phyloP scores from a whole-genome alignment of 495 filamentous ascomycete genomes.

The Glutinoglossum americanum region DNA sequence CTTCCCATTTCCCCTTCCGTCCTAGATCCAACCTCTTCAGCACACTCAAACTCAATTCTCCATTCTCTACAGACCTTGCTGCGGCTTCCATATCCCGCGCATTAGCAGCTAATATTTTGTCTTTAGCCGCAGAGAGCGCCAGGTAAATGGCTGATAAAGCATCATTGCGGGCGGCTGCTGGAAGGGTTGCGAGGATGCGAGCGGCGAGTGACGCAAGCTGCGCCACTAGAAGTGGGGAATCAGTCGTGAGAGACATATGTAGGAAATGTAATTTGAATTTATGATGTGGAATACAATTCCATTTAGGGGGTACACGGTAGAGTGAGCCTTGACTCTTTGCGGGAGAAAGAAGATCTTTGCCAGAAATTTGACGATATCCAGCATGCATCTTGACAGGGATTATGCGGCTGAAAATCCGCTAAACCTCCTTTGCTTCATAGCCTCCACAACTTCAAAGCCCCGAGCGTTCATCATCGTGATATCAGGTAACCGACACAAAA shows the following conservation, averaged over 20 bases:
- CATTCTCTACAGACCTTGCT: conserved; percentile 43
- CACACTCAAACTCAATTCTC: conserved; percentile 60
- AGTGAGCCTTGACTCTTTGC: too few species aligned
- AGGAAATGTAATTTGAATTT: background rate
- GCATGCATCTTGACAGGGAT: too few species aligned
- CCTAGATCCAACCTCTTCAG: conserved; percentile 78
- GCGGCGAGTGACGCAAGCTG: conserved; percentile 48
- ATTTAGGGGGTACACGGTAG: too few species aligned
- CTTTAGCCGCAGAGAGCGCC: conserved; percentile 41
- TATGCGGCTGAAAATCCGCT: background rate
- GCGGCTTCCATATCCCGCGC: conserved; percentile 57
- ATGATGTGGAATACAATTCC: background rate
- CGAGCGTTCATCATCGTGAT: too few species aligned
- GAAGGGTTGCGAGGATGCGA: conserved; percentile 42
- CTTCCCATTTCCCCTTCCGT: conserved; percentile 78
- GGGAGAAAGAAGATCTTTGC: too few species aligned
- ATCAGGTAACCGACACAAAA: background rate
- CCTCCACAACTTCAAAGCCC: too few species aligned
- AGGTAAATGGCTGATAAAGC: conserved; percentile 65
- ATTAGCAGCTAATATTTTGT: conserved; percentile 70
- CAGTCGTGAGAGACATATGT: conserved; percentile 56
- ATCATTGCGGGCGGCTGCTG: conserved; percentile 47
- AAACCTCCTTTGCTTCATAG: too few species aligned
- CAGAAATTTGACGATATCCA: too few species aligned
- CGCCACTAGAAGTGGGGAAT: conserved; percentile 41